Evolutionary conservation across 306 rosid genomes (phyloP), one percentile per base, ranked within the genome.

Genomic region (Cucumis cinereus): DNA sequence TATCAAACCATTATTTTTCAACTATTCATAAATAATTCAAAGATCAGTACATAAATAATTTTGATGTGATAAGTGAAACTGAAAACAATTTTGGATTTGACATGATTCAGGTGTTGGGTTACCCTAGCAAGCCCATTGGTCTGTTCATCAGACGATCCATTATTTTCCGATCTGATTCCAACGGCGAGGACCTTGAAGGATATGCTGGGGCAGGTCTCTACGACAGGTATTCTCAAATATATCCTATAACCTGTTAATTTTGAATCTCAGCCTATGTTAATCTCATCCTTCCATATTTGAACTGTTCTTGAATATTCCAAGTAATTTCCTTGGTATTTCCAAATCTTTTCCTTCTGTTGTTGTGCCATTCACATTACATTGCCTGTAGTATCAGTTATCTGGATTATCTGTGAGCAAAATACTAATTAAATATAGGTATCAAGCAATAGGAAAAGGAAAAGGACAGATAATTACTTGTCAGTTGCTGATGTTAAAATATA

Each of bases 121-220:
- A 90, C 83, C 99, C 99, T 43, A 94, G 99, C 93, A 94, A 94
- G 79, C 92, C 97, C 61, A 36, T 94, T 38, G 99, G 97, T 76
- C 93, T 94, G 74, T 94, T 86, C 75, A 92, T 94, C 43, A 85
- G 84, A 84, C 83, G 50, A 43, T 90, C 99, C 45, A 89, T 92
- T 62, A 94, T 94, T 85, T 94, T 94, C 77, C 92, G 99, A 74
- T 94, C 99, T 6, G 99, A 94, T 82, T 94, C 97, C 84, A 94
- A 94, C 43, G 99, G 99, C 49, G 99, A 94, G 88, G 99, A 94
- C 83, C 95, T 94, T 3, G 99, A 90, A 84, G 99, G 99, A 49
- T 94, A 94, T 87, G 99, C 99, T 26, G 99, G 99, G 81, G 99
- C 99, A 11, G 99, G 97, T 30, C 97, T 94, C 78, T 94, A 94